phyloP scores from a whole-genome alignment of 352 stramenopile genomes.

The Phytophthora parvispora region DNA sequence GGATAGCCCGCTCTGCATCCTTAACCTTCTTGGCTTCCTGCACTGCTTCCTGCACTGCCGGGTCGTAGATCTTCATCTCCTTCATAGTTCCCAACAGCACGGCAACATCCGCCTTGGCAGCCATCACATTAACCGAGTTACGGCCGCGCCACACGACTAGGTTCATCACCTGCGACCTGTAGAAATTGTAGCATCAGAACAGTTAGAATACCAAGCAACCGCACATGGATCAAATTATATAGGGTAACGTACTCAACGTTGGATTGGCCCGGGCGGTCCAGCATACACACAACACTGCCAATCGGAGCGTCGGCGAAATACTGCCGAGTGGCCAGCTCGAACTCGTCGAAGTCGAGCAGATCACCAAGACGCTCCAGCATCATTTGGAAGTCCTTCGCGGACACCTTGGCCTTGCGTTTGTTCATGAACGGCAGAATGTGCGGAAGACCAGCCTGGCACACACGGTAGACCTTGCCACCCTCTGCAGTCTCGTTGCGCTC shows the following conservation, averaged over 20 bases:
- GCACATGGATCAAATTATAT: neutral
- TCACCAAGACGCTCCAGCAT: conserved; percentile 86
- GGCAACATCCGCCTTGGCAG: conserved; percentile 81
- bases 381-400: conserved; percentile 85
- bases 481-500: conserved; percentile 86
- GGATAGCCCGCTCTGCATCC: conserved; percentile 50
- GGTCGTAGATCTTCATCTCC: conserved; percentile 83
- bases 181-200: conserved; percentile 12
- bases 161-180: conserved; percentile 86
- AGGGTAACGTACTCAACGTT: conserved; percentile 69
- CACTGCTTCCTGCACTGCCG: conserved; percentile 50
- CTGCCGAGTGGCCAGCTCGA: conserved; percentile 58
- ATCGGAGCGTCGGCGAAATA: conserved; percentile 69
- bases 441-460: conserved; percentile 90
- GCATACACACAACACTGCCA: conserved; percentile 84
- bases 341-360: conserved; percentile 87
- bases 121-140: conserved; percentile 91
- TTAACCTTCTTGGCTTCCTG: conserved; percentile 58
- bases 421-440: conserved; percentile 89
- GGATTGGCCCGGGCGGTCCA: conserved; percentile 68
- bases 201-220: conserved; percentile 18
- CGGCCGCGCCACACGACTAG: conserved; percentile 87
- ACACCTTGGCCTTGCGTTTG: conserved; percentile 73
- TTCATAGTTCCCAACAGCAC: conserved; percentile 88
- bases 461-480: conserved; percentile 83